Conservation (phyloP, 2,329 filamentous ascomycete species). For the Monosporascus cannonballus region DNA sequence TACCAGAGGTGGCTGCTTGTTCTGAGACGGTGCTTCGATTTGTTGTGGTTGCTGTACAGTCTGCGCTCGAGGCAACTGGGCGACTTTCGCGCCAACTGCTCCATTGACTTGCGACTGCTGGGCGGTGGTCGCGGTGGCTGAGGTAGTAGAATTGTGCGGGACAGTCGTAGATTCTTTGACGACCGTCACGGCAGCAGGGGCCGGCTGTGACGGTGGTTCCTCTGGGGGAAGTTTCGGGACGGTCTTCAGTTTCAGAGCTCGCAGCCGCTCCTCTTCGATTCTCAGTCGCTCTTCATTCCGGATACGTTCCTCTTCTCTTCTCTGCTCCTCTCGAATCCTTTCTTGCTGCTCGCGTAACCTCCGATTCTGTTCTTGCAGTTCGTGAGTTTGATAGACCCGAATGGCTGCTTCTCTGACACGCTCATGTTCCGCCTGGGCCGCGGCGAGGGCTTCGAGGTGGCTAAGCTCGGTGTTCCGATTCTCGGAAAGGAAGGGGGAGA, state of each 20-base stretch:
- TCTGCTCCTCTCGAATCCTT: conserved; percentile 37
- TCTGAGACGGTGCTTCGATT: conserved; percentile 2
- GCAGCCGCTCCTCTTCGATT: conserved; percentile 42
- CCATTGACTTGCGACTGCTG: conserved; percentile 12
- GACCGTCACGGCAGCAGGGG: conserved; percentile 2
- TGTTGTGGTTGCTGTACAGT: conserved; percentile 1
- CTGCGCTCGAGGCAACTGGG: conserved; percentile 2
- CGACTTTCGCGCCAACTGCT: conserved; percentile 4
- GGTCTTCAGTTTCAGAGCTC: conserved; percentile 39
- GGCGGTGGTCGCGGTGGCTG: conserved; percentile 3
- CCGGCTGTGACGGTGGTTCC: conserved; percentile 9
- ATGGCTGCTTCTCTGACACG: conserved; percentile 50
- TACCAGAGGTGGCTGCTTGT: conserved; percentile 5
- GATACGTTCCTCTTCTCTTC: conserved; percentile 40
- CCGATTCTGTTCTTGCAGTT: conserved; percentile 34
- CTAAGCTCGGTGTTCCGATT: conserved; percentile 55
- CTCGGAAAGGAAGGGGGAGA: conserved; percentile 56
- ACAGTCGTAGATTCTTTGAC: not conserved
- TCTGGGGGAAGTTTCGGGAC: conserved; percentile 35
- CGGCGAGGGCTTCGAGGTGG: conserved; percentile 60
- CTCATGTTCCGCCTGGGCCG: conserved; percentile 61
- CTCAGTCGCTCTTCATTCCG: conserved; percentile 37
- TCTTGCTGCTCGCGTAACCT: conserved; percentile 27
- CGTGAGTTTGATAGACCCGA: conserved; percentile 41
- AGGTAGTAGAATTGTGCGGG: not conserved